These are phyloP conservation scores for Stellera chamaejasme DNA, from an alignment of 345 rosid genomes.

Conservation along the genomic window DNA sequence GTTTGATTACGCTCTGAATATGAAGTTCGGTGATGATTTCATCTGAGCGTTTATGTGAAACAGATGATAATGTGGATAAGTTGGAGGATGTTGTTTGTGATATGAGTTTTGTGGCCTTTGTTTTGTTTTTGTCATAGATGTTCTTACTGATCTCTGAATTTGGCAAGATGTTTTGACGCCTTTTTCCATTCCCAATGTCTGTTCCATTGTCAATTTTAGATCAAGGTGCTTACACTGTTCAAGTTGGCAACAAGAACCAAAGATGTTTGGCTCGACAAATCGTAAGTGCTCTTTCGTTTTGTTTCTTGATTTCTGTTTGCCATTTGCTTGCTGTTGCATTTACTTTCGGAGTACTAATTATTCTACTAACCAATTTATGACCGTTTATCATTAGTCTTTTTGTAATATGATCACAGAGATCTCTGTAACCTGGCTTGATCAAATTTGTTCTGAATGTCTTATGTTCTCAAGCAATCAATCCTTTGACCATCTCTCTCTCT, in stretches of 20 bases:
- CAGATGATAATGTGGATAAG: not conserved
- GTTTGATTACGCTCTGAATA: not conserved
- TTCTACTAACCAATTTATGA: too few species aligned
- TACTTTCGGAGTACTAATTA: too few species aligned
- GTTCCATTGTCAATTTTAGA: constrained; percentile 13
- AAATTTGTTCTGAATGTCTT: not conserved
- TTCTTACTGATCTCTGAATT: not conserved
- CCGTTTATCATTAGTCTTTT: too few species aligned
- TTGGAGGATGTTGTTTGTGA: not conserved
- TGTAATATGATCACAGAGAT: not conserved
- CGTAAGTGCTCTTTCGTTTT: constrained; percentile 33
- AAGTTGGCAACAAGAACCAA: constrained; percentile 13
- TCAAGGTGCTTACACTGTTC: constrained; percentile 8
- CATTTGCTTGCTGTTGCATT: not conserved
- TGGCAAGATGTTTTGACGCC: not conserved
- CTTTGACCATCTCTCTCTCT: not conserved
- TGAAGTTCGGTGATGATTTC: not conserved
- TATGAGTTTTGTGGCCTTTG: not conserved
- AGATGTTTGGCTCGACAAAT: constrained; percentile 49
- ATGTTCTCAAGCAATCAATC: not conserved
- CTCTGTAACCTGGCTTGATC: not conserved
- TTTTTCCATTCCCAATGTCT: not conserved
- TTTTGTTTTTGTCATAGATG: constrained; percentile 1
- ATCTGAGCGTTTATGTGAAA: not conserved
- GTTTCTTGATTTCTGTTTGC: not conserved